Conservation (phyloP, 768 basidiomycete species). For the Podaxis rugospora region DNA sequence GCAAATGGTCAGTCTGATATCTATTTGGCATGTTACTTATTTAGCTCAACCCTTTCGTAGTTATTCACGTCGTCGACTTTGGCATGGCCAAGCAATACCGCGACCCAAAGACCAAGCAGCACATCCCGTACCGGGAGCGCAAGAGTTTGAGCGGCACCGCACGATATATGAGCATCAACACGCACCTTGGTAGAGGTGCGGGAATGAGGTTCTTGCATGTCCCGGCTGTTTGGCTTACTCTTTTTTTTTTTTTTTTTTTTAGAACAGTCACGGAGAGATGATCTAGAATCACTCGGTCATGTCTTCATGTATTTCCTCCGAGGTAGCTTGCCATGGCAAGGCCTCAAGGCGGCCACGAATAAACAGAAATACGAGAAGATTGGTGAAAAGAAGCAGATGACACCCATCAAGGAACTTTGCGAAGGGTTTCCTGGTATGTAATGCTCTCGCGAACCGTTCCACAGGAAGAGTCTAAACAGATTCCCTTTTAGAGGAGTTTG, state of each 20-base stretch:
- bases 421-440: conserved; percentile 88
- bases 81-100: conserved; percentile 99
- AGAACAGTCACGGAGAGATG: conserved; percentile 94
- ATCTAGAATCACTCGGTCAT: conserved; percentile 97
- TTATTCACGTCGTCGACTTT: conserved; percentile 95
- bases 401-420: conserved; percentile 93
- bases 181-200: conserved; percentile 92
- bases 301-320: conserved; percentile 99
- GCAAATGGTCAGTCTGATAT: conserved; percentile 58
- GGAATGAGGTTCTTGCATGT: conserved; percentile 8
- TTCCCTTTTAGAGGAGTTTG: conserved; percentile 79
- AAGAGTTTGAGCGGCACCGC: conserved; percentile 97
- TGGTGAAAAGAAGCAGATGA: conserved; percentile 99
- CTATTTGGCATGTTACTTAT: conserved; percentile 1
- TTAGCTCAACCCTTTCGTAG: conserved; percentile 30
- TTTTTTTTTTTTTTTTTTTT: conserved; percentile 2
- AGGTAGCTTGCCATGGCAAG: conserved; percentile 98
- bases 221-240: not conserved
- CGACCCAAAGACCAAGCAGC: conserved; percentile 98
- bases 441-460: conserved; percentile 1
- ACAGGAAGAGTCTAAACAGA: conserved; percentile 9
- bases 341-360: conserved; percentile 98
- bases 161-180: conserved; percentile 99
- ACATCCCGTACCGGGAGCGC: conserved; percentile 97
- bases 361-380: conserved; percentile 99